Conservation (phyloP, 2,329 filamentous ascomycete species). For the Fusarium illudens region DNA sequence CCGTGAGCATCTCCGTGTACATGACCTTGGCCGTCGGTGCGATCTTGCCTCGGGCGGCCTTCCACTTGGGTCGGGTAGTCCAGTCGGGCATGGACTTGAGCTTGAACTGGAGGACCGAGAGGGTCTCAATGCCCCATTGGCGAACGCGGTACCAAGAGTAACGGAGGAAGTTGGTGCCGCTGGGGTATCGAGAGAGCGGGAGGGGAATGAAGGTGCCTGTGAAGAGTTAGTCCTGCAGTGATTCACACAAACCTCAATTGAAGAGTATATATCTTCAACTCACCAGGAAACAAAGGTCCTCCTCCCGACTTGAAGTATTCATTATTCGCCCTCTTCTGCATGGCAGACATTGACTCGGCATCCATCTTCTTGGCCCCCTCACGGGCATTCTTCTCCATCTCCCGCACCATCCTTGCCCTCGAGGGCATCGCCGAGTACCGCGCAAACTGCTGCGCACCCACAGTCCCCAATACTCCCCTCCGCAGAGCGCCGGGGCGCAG, state of each 20-base stretch:
- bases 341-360: constrained; percentile 43
- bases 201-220: constrained; percentile 60
- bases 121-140: constrained; percentile 48
- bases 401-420: constrained; percentile 39
- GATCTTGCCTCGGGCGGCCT: constrained; percentile 53
- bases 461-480: constrained; percentile 29
- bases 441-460: constrained; percentile 36
- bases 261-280: constrained; percentile 23
- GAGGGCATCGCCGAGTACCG: constrained; percentile 43
- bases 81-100: constrained; percentile 56
- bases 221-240: not conserved
- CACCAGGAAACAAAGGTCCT: constrained; percentile 48
- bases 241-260: constrained; percentile 10
- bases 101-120: constrained; percentile 51
- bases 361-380: constrained; percentile 37
- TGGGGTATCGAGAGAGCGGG: constrained; percentile 49
- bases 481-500: constrained; percentile 36
- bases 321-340: constrained; percentile 44
- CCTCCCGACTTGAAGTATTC: constrained; percentile 48
- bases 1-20: constrained; percentile 68
- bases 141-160: constrained; percentile 52
- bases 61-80: constrained; percentile 54
- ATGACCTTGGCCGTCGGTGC: constrained; percentile 64
- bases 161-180: constrained; percentile 41
- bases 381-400: constrained; percentile 40